Conservation (phyloP, 495 filamentous ascomycete genomes). For the Margaritispora aquatica region DNA sequence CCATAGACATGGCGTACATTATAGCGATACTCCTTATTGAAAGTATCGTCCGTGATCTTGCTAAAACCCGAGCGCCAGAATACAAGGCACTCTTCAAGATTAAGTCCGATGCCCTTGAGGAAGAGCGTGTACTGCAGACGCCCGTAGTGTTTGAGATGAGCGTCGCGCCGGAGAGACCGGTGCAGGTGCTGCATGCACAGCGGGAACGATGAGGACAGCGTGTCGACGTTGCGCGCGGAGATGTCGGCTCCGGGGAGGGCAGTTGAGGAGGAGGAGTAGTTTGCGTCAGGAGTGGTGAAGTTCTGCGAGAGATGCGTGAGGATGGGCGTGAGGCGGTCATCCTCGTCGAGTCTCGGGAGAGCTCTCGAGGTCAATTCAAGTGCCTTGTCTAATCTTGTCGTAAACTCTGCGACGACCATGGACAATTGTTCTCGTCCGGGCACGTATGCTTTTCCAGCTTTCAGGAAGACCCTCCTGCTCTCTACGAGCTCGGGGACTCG, state of each 20-base stretch:
- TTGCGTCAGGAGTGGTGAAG: constrained; percentile 83
- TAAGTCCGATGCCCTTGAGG: constrained; percentile 93
- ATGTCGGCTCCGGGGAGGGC: constrained; percentile 44
- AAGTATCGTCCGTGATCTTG: constrained; percentile 79
- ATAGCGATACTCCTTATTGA: constrained; percentile 95
- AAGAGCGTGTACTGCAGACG: constrained; percentile 95
- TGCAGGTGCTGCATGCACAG: constrained; percentile 93
- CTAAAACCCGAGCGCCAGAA: constrained; percentile 90
- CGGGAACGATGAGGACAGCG: constrained; percentile 81
- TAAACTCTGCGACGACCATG: constrained; percentile 86
- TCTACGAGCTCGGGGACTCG: constrained; percentile 88
- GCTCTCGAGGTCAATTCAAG: constrained; percentile 86
- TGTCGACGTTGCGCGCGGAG: constrained; percentile 72
- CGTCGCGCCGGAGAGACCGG: constrained; percentile 71
- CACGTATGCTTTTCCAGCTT: constrained; percentile 83
- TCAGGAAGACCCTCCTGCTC: constrained; percentile 66
- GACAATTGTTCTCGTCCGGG: constrained; percentile 77
- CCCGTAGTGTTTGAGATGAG: constrained; percentile 87
- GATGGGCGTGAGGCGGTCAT: constrained; percentile 91
- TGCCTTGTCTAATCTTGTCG: constrained; percentile 63
- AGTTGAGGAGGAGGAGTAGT: constrained; percentile 55
- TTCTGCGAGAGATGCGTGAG: constrained; percentile 86
- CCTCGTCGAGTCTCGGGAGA: constrained; percentile 89
- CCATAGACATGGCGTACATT: constrained; percentile 92
- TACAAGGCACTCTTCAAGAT: constrained; percentile 81